Base-by-base conservation (phyloP, 1,139 yeast genomes). In the Hanseniaspora uvarum region DNA sequence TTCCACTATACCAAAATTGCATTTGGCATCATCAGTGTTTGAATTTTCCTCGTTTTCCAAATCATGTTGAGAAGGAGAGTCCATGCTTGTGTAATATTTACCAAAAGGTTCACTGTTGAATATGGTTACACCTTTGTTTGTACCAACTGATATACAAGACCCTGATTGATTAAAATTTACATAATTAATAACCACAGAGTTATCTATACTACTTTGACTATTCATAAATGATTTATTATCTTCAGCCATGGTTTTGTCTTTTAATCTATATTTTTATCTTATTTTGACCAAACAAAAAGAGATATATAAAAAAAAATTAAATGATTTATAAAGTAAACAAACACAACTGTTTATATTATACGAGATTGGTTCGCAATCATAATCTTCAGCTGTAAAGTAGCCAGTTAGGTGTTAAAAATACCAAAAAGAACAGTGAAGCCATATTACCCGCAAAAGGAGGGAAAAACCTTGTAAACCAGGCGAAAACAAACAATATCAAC, bases 81-180 rank as follows among this genome's bases (percentile, higher is more conserved):
- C 60, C 60, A 46, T 41, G 54, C 62, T 57, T 23, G 76, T 77
- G 63, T 79, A 86, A 63, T 94, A 86, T 61, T 80, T 80, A 14
- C 94, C 95, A 65, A 89, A 86, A 1, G 97, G 96, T 56, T 82
- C 86, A 69, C 96, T 87, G 65, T 85, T 86, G 73, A 81, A 89
- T 52, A 92, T 84, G 61, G 79, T 80, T 68, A 86, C 87, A n/a
- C 95, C 94, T 55, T 72, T 72, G 47, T 77, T 76, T 10, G 86
- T 76, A 1, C 95, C 96, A 6, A 87, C 78, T 1, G 96, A 87
- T 30, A 89, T 76, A 65, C 96, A 89, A 56, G 88, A 75, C 56
- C 85, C 84, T 66, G 89, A 95, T 70, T 92, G 98, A 68, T 92
- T 92, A 73, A 92, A 92, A 52, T 83, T 78, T 57, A 88, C 62